These are phyloP conservation scores for Malassezia dermatis DNA, from an alignment of 1,284 basidiomycete species.

Conservation along the genomic window DNA sequence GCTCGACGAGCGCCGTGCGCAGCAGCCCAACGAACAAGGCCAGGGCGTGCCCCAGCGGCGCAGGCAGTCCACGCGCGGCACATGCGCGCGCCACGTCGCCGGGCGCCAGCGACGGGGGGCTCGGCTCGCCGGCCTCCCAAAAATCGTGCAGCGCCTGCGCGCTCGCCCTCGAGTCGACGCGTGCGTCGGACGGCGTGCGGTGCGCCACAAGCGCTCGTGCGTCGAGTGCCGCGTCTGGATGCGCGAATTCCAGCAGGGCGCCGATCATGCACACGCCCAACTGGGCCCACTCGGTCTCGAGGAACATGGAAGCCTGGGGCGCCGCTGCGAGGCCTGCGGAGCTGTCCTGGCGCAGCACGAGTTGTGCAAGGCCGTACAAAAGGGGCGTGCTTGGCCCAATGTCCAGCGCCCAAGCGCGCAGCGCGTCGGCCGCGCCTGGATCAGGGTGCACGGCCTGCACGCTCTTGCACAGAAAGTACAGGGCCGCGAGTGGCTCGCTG, in stretches of 20 bases:
- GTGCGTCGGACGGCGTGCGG: not conserved
- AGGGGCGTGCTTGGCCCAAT: conserved; percentile 25
- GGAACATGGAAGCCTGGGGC: conserved; percentile 27
- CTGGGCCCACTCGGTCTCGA: conserved; percentile 88
- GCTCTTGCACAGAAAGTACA: conserved; percentile 96
- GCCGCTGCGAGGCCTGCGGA: conserved; percentile 52
- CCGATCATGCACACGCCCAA: conserved; percentile 68
- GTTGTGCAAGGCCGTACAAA: not conserved
- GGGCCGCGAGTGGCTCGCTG: conserved; percentile 65
- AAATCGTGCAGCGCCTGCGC: not conserved
- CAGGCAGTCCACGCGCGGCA: not conserved
- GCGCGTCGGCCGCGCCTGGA: conserved; percentile 70
- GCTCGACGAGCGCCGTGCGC: conserved; percentile 62
- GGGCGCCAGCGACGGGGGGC: not conserved
- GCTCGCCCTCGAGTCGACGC: not conserved
- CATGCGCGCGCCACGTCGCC: not conserved
- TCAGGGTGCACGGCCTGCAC: conserved; percentile 59
- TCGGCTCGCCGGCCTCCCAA: not conserved
- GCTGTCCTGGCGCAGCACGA: not conserved
- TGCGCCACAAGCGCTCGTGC: conserved; percentile 1
- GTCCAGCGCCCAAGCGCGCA: conserved; percentile 72
- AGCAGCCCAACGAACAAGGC: conserved; percentile 49
- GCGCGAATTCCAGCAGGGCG: conserved; percentile 74
- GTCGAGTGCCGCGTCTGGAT: conserved; percentile 58
- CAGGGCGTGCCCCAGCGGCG: not conserved